These are phyloP conservation scores for Tetracladium maxilliforme DNA, from an alignment of 2,329 filamentous ascomycete species.

Conservation along the genomic window DNA sequence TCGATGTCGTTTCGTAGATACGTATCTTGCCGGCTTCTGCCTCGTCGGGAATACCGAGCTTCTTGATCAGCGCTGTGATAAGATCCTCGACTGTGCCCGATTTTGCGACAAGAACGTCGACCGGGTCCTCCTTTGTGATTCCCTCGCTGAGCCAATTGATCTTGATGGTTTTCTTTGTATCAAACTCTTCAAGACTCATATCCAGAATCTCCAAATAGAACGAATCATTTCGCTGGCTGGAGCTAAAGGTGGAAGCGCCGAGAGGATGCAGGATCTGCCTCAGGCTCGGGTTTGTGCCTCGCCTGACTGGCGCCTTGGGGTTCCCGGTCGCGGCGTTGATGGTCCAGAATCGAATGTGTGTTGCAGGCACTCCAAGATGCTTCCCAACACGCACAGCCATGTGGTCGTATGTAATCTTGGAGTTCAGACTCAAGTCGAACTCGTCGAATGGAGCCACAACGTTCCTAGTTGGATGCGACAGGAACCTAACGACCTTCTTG, in stretches of 20 bases:
- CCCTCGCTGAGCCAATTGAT: slow-evolving; percentile 79
- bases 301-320: slow-evolving; percentile 65
- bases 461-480: slow-evolving; percentile 45
- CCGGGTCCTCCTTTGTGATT: slow-evolving; percentile 76
- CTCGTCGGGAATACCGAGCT: slow-evolving; percentile 66
- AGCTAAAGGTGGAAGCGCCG: slow-evolving; percentile 56
- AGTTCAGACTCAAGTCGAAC: slow-evolving; percentile 69
- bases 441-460: slow-evolving; percentile 36
- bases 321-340: slow-evolving; percentile 65
- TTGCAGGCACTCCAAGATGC: slow-evolving; percentile 61
- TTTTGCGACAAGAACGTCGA: slow-evolving; percentile 78
- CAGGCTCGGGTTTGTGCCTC: slow-evolving; percentile 50
- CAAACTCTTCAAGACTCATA: slow-evolving; percentile 83
- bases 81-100: slow-evolving; percentile 70
- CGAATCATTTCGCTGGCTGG: slow-evolving; percentile 58
- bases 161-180: slow-evolving; percentile 80
- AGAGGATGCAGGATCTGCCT: slow-evolving; percentile 64
- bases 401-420: slow-evolving; percentile 81
- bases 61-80: slow-evolving; percentile 61
- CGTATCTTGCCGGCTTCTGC: slow-evolving; percentile 53
- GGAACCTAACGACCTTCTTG: slow-evolving; percentile 65
- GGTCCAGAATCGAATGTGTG: slow-evolving; percentile 83
- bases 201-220: slow-evolving; percentile 90
- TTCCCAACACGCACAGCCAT: slow-evolving; percentile 73
- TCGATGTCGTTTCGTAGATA: slow-evolving; percentile 68